These are phyloP conservation scores for Aspergillus hiratsukae DNA, from an alignment of 2,329 filamentous ascomycete species.

Conservation along the genomic window DNA sequence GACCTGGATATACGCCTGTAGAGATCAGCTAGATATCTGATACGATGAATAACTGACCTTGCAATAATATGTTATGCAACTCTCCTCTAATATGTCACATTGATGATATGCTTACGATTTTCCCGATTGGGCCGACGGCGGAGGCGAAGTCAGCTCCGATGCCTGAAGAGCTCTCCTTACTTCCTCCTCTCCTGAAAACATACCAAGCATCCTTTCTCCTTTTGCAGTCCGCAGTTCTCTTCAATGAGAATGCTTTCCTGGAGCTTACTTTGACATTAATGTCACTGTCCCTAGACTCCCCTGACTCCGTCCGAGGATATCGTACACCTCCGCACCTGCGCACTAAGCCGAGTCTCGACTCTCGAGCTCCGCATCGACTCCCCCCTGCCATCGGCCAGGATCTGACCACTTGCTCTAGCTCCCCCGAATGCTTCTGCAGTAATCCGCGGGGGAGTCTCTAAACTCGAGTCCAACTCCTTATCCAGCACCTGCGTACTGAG, in stretches of 20 bases:
- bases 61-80: too few relatives aligned
- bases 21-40: background rate
- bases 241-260: background rate
- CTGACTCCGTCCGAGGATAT: background rate
- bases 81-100: too few relatives aligned
- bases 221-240: background rate
- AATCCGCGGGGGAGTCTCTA: background rate
- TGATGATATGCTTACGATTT: constrained; percentile 10
- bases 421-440: background rate
- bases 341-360: background rate
- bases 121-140: constrained; percentile 7
- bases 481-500: background rate
- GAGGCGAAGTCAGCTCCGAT: background rate
- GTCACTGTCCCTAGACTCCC: background rate
- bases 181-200: background rate
- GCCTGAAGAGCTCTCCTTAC: background rate
- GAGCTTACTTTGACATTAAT: background rate
- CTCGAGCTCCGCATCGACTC: background rate
- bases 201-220: background rate
- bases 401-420: background rate
- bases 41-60: background rate
- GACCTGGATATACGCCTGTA: constrained; percentile 1
- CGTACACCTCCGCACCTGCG: background rate
- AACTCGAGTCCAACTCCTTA: too few relatives aligned
- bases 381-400: background rate